These are phyloP conservation scores for Centella asiatica DNA, from an alignment of 129 eudicot species.

Conservation along the genomic window DNA sequence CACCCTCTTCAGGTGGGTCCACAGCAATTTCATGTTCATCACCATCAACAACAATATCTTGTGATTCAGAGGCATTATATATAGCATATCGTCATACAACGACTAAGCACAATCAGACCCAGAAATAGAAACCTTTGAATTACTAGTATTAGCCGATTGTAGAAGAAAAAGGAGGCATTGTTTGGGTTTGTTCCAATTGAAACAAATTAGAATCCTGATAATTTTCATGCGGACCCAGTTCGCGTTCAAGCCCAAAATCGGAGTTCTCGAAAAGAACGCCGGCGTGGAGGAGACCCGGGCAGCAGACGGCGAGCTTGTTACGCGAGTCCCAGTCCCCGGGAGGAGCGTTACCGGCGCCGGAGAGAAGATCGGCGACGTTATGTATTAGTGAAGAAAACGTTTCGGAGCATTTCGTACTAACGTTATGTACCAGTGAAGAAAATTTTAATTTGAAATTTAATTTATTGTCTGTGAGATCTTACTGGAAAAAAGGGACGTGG, in stretches of 20 bases:
- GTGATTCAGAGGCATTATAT: conserved; percentile 36
- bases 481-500: too few relatives aligned
- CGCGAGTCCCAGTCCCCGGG: conserved; percentile 42
- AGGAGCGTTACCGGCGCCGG: conserved; percentile 19
- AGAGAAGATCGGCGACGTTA: conserved; percentile 35
- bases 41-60: not conserved
- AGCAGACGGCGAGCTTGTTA: conserved; percentile 49
- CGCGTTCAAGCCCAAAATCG: conserved; percentile 53
- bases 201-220: conserved; percentile 13
- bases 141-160: conserved; percentile 15
- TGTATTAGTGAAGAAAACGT: conserved; percentile 34
- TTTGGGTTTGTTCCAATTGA: conserved; percentile 17
- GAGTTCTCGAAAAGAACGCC: conserved; percentile 54
- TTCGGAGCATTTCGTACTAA: conserved; percentile 31
- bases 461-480: too few relatives aligned
- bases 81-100: conserved; percentile 75
- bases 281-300: conserved; percentile 43
- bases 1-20: conserved; percentile 5
- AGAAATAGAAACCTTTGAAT: not conserved
- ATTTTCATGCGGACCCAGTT: conserved; percentile 36
- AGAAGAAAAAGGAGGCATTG: conserved; percentile 14
- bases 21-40: conserved; percentile 12
- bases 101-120: conserved; percentile 53
- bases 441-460: too few relatives aligned
- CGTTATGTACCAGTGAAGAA: conserved; percentile 23